These are phyloP conservation scores for Podila horticola DNA, from an alignment of 192 early-diverging fungal species.

Conservation along the genomic window DNA sequence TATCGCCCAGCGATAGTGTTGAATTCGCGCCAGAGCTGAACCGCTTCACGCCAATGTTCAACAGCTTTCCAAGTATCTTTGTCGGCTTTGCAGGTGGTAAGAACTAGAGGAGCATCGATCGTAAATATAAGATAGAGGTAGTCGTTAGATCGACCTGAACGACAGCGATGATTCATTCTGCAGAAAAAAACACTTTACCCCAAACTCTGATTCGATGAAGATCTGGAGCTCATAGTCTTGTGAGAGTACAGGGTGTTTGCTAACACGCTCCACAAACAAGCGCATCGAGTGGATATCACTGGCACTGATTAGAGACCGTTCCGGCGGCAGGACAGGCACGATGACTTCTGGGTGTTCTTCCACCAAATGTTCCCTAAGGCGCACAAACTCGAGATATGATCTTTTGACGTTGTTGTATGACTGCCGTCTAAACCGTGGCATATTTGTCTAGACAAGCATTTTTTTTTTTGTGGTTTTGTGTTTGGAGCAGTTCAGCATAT, in stretches of 20 bases:
- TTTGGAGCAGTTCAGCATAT: too few relatives aligned
- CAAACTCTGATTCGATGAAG: constrained; percentile 59
- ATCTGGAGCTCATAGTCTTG: constrained; percentile 56
- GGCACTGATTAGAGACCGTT: constrained; percentile 42
- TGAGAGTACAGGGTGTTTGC: constrained; percentile 49
- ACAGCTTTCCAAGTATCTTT: constrained; percentile 35
- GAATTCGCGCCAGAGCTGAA: constrained; percentile 26
- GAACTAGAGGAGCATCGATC: constrained; percentile 12
- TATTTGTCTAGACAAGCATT: constrained; percentile 41
- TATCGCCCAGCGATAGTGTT: constrained; percentile 22
- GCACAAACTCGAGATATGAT: constrained; percentile 52
- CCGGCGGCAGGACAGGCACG: constrained; percentile 50
- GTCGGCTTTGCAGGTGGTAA: constrained; percentile 49
- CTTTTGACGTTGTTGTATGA: constrained; percentile 51
- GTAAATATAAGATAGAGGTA: background rate
- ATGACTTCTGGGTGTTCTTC: constrained; percentile 54
- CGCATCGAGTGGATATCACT: constrained; percentile 50
- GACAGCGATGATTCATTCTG: background rate
- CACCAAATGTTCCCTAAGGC: constrained; percentile 48
- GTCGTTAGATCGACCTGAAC: too few relatives aligned
- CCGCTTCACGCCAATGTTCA: constrained; percentile 40
- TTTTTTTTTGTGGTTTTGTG: background rate
- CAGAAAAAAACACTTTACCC: constrained; percentile 18
- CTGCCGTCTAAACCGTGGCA: constrained; percentile 47
- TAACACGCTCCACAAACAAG: constrained; percentile 45